Base-by-base conservation (phyloP, 177 flowering plant species). In the Vitis hybrid region DNA sequence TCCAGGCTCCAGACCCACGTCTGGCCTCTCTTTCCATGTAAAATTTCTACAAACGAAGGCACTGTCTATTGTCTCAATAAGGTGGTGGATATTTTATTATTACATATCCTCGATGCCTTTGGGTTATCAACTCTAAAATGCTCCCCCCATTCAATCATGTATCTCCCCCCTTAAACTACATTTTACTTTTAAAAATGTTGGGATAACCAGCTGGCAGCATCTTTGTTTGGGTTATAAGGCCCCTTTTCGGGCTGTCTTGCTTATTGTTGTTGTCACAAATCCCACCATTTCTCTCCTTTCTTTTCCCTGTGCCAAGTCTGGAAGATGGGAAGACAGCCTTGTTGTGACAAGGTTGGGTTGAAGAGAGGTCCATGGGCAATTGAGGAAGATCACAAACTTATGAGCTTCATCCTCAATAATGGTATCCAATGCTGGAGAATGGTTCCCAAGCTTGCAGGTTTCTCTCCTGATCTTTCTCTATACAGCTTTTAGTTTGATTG, bases 371-470 rank as follows among this genome's bases (percentile, higher is more conserved):
- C 91, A 29, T 87, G 91, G 91, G 77, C 86, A 2, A 77, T 77
- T 48, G 91, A 87, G 66, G 91, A 87, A 76, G 91, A 87, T 65
- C 84, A 82, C 60, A 82, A 76, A 80, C 89, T 87, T 58, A 72
- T 75, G 62, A 80, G 65, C 68, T 87, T 85, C 54, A 82, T 87
- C 50, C 78, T 84, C 67, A 76, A 74, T 73, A 82, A 85, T 73
- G 89, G 89, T 14, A 84, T 76, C 68, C 85, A 78, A 14, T 84
- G 88, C 72, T 88, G 91, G 91, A 51, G 89, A 61, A 68, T 56
- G 68, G 85, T 88, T 64, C 91, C 91, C 31, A 82, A 82, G 65
- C 84, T 82, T 74, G 88, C 91, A 81, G 91, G 91, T 87, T 5
- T 16, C 0, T 45, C 3, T 61, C 39, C 61, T 59, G 16, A 57